Evolutionary conservation across 2,329 filamentous ascomycete species (phyloP), one percentile per base, ranked within the genome.

Genomic region (Trichoderma cornu-damae): DNA sequence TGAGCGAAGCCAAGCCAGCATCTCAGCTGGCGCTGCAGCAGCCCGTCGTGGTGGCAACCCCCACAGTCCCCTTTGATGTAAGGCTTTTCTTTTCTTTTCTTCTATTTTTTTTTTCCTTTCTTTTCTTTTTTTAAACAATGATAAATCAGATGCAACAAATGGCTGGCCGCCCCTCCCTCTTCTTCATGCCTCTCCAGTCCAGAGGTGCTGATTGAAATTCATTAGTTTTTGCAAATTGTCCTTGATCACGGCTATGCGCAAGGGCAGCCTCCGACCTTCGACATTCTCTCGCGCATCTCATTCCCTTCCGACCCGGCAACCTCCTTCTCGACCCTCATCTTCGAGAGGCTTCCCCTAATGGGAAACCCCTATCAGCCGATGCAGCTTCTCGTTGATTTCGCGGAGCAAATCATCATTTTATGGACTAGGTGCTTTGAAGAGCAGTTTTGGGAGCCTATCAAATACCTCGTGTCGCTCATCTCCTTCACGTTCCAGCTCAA

Each of bases 381-480:
- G 70, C 82, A 73, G 67, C 75, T 89, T 3, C 79, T 87, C 1
- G 73, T 86, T 8, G 81, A 85, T 59, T 85, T 91, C 61, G 84
- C 83, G 50, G 76, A 82, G 48, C 74, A 84, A 28, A 71, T 91
- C 18, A 77, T 89, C 49, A 76, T 79, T 14, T 69, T 93, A 12
- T 93, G 89, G 88, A 77, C 77, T 14, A 79, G 77, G 18, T 91
- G 88, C 66, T 72, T 86, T 6, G 74, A 80, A 9, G 87, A 92
- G 63, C 76, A 77, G 62, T 75, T 83, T 70, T 83, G 84, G 65
- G 74, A 75, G 9, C 86, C 88, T 0, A 76, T 91, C 38, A 81
- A 80, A 61, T 76, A 89, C 35, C 73, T 93, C 3, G 74, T 88
- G 20, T 80, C 86, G 20, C 74, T 89, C 32, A 67, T 90, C 11